Evolutionary conservation across 495 filamentous ascomycete genomes (phyloP).

Genomic region (Hapsidospora chrysogenum): DNA sequence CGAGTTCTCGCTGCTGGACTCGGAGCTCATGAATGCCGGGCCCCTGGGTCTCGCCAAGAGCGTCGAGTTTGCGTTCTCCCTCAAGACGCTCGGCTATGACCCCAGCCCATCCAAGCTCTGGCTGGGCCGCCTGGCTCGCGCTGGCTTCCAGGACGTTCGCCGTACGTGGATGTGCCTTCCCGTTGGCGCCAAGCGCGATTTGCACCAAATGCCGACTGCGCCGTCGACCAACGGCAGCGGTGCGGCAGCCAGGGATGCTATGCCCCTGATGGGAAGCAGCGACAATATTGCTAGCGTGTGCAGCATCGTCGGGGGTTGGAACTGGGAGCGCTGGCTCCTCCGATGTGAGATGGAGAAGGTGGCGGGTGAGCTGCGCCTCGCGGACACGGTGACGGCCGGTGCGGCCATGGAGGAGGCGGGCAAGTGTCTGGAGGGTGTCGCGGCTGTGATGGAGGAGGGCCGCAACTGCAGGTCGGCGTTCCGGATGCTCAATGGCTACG

Average conservation of each 20-base stretch:
- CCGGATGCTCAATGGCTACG: conserved; percentile 74
- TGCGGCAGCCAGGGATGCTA: conserved; percentile 33
- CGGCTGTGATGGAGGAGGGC: conserved; percentile 70
- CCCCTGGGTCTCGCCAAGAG: conserved; percentile 59
- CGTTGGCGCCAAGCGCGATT: conserved; percentile 46
- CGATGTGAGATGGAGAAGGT: conserved; percentile 75
- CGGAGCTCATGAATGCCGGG: conserved; percentile 72
- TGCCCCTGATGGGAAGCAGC: conserved; percentile 47
- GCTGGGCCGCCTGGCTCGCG: conserved; percentile 51
- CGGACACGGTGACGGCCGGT: conserved; percentile 25
- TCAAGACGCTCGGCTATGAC: conserved; percentile 79
- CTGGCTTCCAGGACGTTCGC: conserved; percentile 63
- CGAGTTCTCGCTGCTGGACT: conserved; percentile 79
- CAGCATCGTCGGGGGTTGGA: conserved; percentile 72
- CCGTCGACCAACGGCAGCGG: conserved; percentile 15
- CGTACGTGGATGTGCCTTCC: conserved; percentile 84
- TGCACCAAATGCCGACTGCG: conserved; percentile 4
- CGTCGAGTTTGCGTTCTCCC: conserved; percentile 76
- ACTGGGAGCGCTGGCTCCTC: conserved; percentile 93
- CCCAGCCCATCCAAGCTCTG: conserved; percentile 64
- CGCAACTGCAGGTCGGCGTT: conserved; percentile 65
- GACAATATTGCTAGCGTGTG: conserved; percentile 57
- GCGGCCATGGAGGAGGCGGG: conserved; percentile 28
- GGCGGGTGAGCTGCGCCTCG: conserved; percentile 39
- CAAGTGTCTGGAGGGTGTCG: conserved; percentile 56